phyloP scores from a whole-genome alignment of 192 early-diverging fungal species.

The Coemansia sp. region DNA sequence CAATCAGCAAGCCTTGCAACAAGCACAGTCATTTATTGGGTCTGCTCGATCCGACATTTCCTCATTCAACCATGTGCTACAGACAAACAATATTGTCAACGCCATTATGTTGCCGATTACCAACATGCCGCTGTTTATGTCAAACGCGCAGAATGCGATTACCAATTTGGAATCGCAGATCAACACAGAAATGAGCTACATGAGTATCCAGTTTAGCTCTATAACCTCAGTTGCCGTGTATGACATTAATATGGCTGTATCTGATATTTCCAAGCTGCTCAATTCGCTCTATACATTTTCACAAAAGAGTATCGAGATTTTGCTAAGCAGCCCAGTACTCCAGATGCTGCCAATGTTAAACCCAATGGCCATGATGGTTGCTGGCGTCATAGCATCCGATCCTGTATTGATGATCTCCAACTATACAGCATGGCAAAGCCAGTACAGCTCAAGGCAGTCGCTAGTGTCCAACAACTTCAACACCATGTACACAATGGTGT shows the following conservation, averaged over 20 bases:
- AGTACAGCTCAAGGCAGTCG: constrained; percentile 22
- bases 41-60: constrained; percentile 10
- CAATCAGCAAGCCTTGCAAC: constrained; percentile 12
- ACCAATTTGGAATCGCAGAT: constrained; percentile 16
- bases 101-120: constrained; percentile 29
- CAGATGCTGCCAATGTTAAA: constrained; percentile 22
- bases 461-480: constrained; percentile 14
- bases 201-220: constrained; percentile 2
- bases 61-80: constrained; percentile 5
- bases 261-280: constrained; percentile 14
- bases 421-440: constrained; percentile 29
- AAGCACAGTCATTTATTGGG: background rate
- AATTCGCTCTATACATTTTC: constrained; percentile 29
- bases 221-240: constrained; percentile 16
- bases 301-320: constrained; percentile 23
- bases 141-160: constrained; percentile 14
- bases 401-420: constrained; percentile 27
- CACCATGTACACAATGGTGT: constrained; percentile 30
- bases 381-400: constrained; percentile 15
- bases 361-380: constrained; percentile 10
- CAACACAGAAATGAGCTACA: constrained; percentile 16
- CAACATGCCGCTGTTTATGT: constrained; percentile 21
- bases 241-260: constrained; percentile 13
- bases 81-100: constrained; percentile 26
- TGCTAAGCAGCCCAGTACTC: constrained; percentile 33